Conservation (phyloP, 140 eudicot species). For the Oenanthe javanica region DNA sequence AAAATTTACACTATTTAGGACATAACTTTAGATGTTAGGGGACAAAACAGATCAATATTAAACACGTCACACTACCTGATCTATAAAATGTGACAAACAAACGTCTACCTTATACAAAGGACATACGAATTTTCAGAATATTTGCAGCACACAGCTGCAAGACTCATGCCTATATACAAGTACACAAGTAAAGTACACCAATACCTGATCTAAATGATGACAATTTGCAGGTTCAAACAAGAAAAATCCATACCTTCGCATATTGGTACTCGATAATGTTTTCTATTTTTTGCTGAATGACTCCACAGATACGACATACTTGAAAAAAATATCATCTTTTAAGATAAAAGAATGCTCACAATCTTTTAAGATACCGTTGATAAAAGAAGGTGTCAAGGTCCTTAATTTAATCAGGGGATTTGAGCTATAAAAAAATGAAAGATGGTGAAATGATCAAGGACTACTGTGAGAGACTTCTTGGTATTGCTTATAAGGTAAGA, state of each 20-base stretch:
- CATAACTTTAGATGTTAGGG: not conserved
- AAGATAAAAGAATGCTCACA: slow-evolving; percentile 87
- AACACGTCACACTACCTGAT: not conserved
- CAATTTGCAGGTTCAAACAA: not conserved
- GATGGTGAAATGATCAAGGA: too few relatives aligned
- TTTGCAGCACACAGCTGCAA: not conserved
- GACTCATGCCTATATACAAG: not conserved
- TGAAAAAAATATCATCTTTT: slow-evolving; percentile 83
- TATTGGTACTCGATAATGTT: slow-evolving; percentile 80
- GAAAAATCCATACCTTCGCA: slow-evolving; percentile 51
- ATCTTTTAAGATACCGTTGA: too few relatives aligned
- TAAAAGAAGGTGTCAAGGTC: too few relatives aligned
- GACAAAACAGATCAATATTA: not conserved
- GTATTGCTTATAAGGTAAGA: too few relatives aligned
- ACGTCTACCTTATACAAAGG: not conserved
- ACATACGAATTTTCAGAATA: not conserved
- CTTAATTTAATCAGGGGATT: too few relatives aligned
- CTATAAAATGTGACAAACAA: not conserved
- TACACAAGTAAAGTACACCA: not conserved
- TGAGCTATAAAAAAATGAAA: too few relatives aligned
- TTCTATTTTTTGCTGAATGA: slow-evolving; percentile 62
- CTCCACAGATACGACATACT: slow-evolving; percentile 95
- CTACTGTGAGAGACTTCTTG: too few relatives aligned
- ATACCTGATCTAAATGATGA: not conserved
- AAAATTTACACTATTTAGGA: not conserved